These are phyloP conservation scores for Nannochloropsis oceanica DNA, from an alignment of 108 stramenopile genomes.

Conservation along the genomic window DNA sequence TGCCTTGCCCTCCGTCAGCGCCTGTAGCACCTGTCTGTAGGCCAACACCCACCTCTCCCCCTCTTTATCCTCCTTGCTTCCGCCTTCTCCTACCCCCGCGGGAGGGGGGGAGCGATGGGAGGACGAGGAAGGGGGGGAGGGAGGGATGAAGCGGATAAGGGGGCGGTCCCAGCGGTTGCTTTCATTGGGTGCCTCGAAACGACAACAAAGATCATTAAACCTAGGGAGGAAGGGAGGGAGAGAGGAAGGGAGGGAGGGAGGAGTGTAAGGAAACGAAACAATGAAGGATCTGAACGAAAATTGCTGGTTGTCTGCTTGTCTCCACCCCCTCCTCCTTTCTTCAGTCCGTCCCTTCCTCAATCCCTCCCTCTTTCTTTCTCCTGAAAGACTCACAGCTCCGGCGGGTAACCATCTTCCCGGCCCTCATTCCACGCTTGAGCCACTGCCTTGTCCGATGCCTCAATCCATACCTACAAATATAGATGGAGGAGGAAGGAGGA, in stretches of 20 bases:
- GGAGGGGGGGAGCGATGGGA: too few relatives aligned
- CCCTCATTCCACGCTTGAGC: conserved; percentile 43
- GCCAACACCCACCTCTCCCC: not conserved
- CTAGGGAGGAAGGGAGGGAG: conserved; percentile 10
- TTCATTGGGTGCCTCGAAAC: conserved; percentile 69
- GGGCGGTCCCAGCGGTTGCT: conserved; percentile 76
- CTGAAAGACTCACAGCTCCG: conserved; percentile 36
- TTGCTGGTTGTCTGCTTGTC: too few relatives aligned
- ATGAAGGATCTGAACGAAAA: too few relatives aligned
- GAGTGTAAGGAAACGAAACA: too few relatives aligned
- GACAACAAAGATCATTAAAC: conserved; percentile 49
- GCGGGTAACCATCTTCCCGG: not conserved
- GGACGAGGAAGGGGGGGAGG: not conserved
- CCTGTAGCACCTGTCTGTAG: not conserved
- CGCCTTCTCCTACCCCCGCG: not conserved
- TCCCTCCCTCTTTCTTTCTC: conserved; percentile 4
- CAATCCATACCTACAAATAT: conserved; percentile 10
- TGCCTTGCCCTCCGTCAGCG: not conserved
- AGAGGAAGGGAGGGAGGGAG: not conserved
- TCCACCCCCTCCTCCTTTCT: not conserved
- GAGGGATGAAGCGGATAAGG: conserved; percentile 6
- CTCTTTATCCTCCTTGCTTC: not conserved
- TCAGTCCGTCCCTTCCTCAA: not conserved
- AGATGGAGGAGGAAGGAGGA: not conserved
- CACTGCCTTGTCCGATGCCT: not conserved